Percentiles rank a stretch among this genome's conserved stretches.
Evolutionary conservation across 371 early-diverging fungal species (phyloP).

Genomic region (Dichotomocladium elegans): DNA sequence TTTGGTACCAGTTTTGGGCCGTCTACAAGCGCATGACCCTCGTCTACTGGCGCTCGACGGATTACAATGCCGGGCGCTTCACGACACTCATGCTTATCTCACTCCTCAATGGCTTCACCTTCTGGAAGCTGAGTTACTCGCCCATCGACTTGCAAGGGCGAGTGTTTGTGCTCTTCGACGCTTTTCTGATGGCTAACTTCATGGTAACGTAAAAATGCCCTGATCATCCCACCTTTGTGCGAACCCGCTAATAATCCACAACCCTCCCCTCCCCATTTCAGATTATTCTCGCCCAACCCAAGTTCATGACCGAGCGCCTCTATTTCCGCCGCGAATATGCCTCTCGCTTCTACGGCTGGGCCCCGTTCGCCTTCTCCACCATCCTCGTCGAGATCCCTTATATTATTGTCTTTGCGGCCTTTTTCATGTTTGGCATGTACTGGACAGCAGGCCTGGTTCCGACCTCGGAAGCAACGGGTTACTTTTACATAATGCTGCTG

Average conservation of each 20-base stretch:
- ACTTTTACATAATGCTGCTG: slow-evolving; percentile 51
- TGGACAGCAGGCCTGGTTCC: slow-evolving; percentile 58
- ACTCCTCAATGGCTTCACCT: slow-evolving; percentile 49
- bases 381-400: slow-evolving; percentile 54
- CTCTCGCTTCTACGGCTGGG: slow-evolving; percentile 62
- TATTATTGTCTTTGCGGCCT: slow-evolving; percentile 32
- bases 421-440: slow-evolving; percentile 56
- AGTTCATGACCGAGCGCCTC: slow-evolving; percentile 59
- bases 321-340: slow-evolving; percentile 65
- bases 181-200: background rate
- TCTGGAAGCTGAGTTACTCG: slow-evolving; percentile 46
- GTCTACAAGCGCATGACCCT: slow-evolving; percentile 47
- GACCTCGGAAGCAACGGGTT: slow-evolving; percentile 38
- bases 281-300: slow-evolving; percentile 37
- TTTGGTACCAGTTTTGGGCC: slow-evolving; percentile 29
- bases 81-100: slow-evolving; percentile 33
- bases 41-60: slow-evolving; percentile 51
- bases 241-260: background rate
- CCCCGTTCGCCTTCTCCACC: slow-evolving; percentile 49
- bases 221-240: background rate
- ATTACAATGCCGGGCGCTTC: slow-evolving; percentile 56
- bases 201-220: background rate
- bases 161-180: slow-evolving; percentile 59
- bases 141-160: slow-evolving; percentile 58
- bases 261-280: background rate